phyloP scores from a whole-genome alignment of 2,329 filamentous ascomycete genomes.

The Ceratocystiopsis minuta region DNA sequence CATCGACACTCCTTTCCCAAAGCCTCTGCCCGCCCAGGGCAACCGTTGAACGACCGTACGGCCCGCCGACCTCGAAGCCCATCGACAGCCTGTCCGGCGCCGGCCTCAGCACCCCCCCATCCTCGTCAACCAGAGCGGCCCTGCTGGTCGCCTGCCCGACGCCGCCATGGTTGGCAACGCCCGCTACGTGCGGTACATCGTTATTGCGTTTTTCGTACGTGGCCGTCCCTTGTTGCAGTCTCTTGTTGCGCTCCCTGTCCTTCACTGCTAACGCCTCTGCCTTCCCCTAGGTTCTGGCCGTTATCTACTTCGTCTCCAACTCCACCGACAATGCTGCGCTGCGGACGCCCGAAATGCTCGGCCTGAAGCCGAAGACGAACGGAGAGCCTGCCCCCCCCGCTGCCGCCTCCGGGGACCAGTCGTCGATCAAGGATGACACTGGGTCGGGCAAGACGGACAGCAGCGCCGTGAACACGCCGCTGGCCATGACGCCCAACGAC shows the following conservation, averaged over 20 bases:
- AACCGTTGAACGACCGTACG: too few relatives aligned
- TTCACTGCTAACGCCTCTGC: background rate
- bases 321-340: constrained; percentile 28
- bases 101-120: too few relatives aligned
- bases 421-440: background rate
- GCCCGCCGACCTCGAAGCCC: too few relatives aligned
- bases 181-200: constrained; percentile 59
- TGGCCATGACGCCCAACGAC: constrained; percentile 34
- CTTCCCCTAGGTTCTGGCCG: constrained; percentile 35
- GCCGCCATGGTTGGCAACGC: constrained; percentile 41
- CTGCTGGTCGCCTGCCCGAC: background rate
- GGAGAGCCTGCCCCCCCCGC: constrained; percentile 9
- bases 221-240: too few relatives aligned
- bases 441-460: constrained; percentile 6
- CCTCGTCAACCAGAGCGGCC: too few relatives aligned
- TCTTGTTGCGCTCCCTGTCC: background rate
- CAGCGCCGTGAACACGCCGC: constrained; percentile 20
- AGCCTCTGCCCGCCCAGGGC: too few relatives aligned
- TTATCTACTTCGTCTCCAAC: constrained; percentile 68
- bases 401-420: background rate
- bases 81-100: too few relatives aligned
- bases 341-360: constrained; percentile 8
- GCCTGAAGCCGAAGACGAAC: constrained; percentile 9
- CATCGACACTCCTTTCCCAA: too few relatives aligned
- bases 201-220: constrained; percentile 65